Conservation (phyloP, 208 protist species). For the Crithidia bombi region DNA sequence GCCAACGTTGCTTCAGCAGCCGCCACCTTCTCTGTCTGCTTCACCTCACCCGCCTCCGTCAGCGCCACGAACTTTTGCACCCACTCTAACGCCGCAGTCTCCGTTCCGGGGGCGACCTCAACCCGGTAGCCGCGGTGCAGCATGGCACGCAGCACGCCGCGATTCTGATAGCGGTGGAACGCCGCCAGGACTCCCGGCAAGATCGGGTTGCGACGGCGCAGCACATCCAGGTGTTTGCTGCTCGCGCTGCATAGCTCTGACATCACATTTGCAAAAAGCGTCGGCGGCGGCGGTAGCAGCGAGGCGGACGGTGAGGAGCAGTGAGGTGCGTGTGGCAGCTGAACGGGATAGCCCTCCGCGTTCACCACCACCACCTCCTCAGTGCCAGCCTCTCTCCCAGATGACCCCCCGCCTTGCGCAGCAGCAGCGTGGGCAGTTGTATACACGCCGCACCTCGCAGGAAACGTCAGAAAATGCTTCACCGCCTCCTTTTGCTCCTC, state of each 20-base stretch:
- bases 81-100: constrained; percentile 13
- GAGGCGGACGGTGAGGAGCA: neutral
- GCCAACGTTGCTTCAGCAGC: constrained; percentile 22
- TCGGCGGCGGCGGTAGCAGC: constrained; percentile 26
- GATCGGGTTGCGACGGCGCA: constrained; percentile 46
- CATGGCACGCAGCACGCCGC: constrained; percentile 61
- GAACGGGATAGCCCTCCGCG: constrained; percentile 28
- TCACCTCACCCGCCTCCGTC: neutral
- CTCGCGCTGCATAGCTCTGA: constrained; percentile 9
- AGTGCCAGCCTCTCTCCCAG: neutral
- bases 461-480: constrained; percentile 49
- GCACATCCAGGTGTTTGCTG: constrained; percentile 26
- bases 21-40: constrained; percentile 3
- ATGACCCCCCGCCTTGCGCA: neutral
- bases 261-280: constrained; percentile 28
- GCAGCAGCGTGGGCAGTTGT: neutral
- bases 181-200: constrained; percentile 52
- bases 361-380: constrained; percentile 22
- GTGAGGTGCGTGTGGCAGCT: neutral
- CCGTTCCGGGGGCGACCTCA: constrained; percentile 30
- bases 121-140: constrained; percentile 59
- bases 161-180: constrained; percentile 67
- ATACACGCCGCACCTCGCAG: constrained; percentile 21
- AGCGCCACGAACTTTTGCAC: constrained; percentile 20
- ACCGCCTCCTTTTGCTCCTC: constrained; percentile 28